phyloP scores from a whole-genome alignment of 208 protist genomes.

The Leishmania aethiopica region DNA sequence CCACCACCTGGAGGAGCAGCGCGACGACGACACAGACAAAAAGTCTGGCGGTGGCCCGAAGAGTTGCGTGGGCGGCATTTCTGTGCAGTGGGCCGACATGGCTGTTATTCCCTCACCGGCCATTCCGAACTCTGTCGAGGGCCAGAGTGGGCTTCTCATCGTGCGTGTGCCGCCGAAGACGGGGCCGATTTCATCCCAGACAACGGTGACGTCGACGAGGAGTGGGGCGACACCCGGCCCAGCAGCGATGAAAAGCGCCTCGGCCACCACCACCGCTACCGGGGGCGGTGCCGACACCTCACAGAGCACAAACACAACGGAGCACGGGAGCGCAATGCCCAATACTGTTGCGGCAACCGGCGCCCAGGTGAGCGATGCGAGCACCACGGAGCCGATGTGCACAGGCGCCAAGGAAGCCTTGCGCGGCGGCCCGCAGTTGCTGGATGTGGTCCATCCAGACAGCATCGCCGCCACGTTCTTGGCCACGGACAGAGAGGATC shows the following conservation, averaged over 20 bases:
- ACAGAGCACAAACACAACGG: background rate
- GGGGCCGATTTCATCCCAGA: background rate
- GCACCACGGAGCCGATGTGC: background rate
- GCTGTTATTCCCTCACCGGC: slow-evolving; percentile 35
- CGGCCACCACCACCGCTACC: background rate
- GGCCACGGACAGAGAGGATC: slow-evolving; percentile 12
- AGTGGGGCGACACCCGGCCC: background rate
- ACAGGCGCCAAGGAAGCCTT: background rate
- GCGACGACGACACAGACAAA: background rate
- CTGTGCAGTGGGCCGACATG: slow-evolving; percentile 32
- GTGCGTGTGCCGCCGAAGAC: slow-evolving; percentile 13
- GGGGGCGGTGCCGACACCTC: background rate
- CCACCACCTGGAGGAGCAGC: slow-evolving; percentile 11
- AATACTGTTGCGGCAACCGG: background rate
- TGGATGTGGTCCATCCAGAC: slow-evolving; percentile 8
- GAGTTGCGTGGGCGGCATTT: slow-evolving; percentile 17
- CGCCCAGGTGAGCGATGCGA: background rate
- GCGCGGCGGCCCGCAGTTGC: background rate
- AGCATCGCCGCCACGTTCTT: slow-evolving; percentile 15
- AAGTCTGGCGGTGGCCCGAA: background rate
- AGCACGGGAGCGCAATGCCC: background rate
- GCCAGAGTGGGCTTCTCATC: slow-evolving; percentile 25
- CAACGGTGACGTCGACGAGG: background rate
- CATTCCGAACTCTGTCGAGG: slow-evolving; percentile 42
- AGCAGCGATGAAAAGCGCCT: background rate